Base-by-base conservation (phyloP, 2,329 filamentous ascomycete genomes). In the Trichophyton benhamiae region DNA sequence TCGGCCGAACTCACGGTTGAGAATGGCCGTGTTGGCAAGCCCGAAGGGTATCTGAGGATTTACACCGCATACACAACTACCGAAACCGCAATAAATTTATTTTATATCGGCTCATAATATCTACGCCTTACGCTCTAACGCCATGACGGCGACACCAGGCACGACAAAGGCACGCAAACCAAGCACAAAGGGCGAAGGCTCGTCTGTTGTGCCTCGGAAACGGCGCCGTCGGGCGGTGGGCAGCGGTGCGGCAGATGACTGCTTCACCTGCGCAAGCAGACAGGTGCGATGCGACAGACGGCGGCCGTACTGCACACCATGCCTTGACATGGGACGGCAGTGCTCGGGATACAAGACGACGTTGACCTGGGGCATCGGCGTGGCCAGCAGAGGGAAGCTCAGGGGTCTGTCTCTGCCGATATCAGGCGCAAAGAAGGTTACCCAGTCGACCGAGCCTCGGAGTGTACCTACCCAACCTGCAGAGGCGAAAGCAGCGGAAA, bases 321-420 rank as follows among this genome's bases (percentile, higher is more conserved):
- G 92, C 74, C 83, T 97, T 65, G 89, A 96, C 68, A 82, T 90
- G 66, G 91, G 91, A 66, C 91, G 90, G 72, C 91, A 95, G 71
- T 97, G 92, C 77, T 91, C 89, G 30, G 92, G 92, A 63, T 97
- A 97, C 80, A 95, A 95, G 78, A 97, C 92, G 15, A 91, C 92
- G 68, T 81, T 97, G 75, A 97, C 92, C 55, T 97, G 92, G 92
- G 91, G 91, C 48, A 89, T 96, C 57, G 92, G 92, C 59, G 92
- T 97, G 63, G 92, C 92, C 61, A 96, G 91, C 76, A 86, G 92
- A 70, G 92, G 92, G 71, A 97, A 97, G 79, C 84, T 97, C 65
- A 85, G 92, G 64, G 92, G 92, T 44, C 80, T 96, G 67, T 91
- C 91, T 61, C 79, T 95, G 62, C 84, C 84, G 8, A 76, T 87